These are phyloP conservation scores for Colletotrichum eleusines DNA, from an alignment of 2,329 filamentous ascomycete genomes.

Conservation along the genomic window DNA sequence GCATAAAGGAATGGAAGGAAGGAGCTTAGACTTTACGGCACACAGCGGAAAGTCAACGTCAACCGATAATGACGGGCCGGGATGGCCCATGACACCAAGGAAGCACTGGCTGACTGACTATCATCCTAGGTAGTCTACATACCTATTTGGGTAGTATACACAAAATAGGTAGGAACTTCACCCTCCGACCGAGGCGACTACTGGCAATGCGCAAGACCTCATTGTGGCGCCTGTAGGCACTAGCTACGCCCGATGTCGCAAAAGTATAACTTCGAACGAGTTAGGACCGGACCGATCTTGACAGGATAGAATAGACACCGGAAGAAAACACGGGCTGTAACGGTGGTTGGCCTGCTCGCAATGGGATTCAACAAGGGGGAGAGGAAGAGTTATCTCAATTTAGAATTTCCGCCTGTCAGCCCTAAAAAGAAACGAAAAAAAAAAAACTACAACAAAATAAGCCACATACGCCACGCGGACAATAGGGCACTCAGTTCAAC, in stretches of 20 bases:
- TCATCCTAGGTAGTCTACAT: background rate
- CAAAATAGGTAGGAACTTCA: background rate
- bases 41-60: constrained; percentile 24
- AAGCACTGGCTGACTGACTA: background rate
- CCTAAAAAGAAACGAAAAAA: no score
- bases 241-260: constrained; percentile 3
- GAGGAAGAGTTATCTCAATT: constrained; percentile 26
- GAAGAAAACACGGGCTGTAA: constrained; percentile 23
- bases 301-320: constrained; percentile 7
- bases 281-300: constrained; percentile 5
- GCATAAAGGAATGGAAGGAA: background rate
- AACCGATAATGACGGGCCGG: constrained; percentile 35
- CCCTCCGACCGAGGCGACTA: no score
- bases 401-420: constrained; percentile 13
- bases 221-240: constrained; percentile 2
- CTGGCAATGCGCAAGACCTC: background rate
- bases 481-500: background rate
- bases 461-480: background rate
- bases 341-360: constrained; percentile 30
- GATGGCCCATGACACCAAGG: background rate
- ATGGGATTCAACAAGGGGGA: background rate
- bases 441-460: no score
- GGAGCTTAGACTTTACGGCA: constrained; percentile 3
- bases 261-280: constrained; percentile 1
- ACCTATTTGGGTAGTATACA: background rate